A percentile compares a stretch with the other conserved stretches of the same genome.
These are phyloP conservation scores for Apiotrichum montevideense DNA, from an alignment of 1,284 basidiomycete species.

Conservation along the genomic window DNA sequence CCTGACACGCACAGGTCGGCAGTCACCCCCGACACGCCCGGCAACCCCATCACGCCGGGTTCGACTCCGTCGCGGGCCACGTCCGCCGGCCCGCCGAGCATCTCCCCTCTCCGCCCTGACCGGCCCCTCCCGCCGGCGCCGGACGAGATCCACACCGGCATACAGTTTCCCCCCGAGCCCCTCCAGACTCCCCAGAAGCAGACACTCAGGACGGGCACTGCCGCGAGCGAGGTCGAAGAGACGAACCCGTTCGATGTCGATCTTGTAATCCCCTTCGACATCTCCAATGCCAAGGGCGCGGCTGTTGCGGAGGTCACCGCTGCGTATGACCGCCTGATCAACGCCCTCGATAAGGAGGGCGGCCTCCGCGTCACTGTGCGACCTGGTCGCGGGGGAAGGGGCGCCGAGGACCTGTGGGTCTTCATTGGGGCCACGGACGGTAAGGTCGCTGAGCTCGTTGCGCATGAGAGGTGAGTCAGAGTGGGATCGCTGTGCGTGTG, in stretches of 20 bases:
- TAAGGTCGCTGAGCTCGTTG: conserved; percentile 60
- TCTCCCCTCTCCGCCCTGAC: no score
- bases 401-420: conserved; percentile 69
- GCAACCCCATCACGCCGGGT: no score
- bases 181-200: no score
- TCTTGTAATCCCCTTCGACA: conserved; percentile 39
- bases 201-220: no score
- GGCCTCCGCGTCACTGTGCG: conserved; percentile 34
- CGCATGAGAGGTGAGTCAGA: conserved; percentile 63
- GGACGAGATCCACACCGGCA: no score
- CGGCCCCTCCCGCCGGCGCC: no score
- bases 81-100: no score
- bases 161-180: no score
- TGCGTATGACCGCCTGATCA: conserved; percentile 21
- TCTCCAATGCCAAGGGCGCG: conserved; percentile 13
- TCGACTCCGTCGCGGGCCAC: no score
- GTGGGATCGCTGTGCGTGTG: conserved; percentile 8
- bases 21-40: no score
- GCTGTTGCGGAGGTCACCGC: conserved; percentile 25
- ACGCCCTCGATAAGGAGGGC: conserved; percentile 32
- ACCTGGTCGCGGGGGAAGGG: conserved; percentile 21
- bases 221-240: no score
- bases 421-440: conserved; percentile 66
- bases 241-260: conserved; percentile 41
- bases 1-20: no score